These are phyloP conservation scores for Cucurbita moschata DNA, from an alignment of 306 rosid genomes.

Conservation along the genomic window DNA sequence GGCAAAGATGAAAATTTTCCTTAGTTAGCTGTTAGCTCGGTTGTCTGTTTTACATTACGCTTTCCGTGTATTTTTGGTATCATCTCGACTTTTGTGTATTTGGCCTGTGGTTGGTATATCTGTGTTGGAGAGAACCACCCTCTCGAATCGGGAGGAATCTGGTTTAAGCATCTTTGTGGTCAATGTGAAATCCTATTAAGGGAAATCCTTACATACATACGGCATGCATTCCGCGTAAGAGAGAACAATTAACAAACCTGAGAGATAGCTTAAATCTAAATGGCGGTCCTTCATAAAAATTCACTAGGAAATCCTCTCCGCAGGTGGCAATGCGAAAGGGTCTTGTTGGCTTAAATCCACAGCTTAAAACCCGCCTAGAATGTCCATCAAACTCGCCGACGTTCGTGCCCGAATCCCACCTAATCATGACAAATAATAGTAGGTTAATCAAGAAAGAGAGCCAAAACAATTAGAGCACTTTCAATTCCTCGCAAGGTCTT, in stretches of 20 bases:
- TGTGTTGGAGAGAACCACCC: too few species aligned
- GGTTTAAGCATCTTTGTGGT: too few species aligned
- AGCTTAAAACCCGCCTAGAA: constrained; percentile 77
- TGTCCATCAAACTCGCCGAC: constrained; percentile 99
- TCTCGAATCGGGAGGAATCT: too few species aligned
- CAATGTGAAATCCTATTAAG: too few species aligned
- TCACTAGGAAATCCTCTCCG: constrained; percentile 85
- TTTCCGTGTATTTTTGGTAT: too few species aligned
- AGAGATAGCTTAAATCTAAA: constrained; percentile 80
- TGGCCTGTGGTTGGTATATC: too few species aligned
- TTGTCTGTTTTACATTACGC: too few species aligned
- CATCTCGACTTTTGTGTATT: too few species aligned
- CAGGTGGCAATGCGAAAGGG: constrained; percentile 85
- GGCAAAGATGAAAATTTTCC: too few species aligned
- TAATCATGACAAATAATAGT: not conserved
- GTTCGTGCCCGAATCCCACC: constrained; percentile 95
- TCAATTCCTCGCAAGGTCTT: not conserved
- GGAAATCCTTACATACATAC: too few species aligned
- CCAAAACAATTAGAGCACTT: not conserved
- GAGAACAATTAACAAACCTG: constrained; percentile 31
- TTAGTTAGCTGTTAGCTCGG: too few species aligned
- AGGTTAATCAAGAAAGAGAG: not conserved
- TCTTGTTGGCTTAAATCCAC: constrained; percentile 84
- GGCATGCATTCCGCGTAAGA: not conserved
- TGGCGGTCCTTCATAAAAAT: constrained; percentile 92